Conservation (phyloP, 1,139 yeast species). For the Meyerozyma sp. region DNA sequence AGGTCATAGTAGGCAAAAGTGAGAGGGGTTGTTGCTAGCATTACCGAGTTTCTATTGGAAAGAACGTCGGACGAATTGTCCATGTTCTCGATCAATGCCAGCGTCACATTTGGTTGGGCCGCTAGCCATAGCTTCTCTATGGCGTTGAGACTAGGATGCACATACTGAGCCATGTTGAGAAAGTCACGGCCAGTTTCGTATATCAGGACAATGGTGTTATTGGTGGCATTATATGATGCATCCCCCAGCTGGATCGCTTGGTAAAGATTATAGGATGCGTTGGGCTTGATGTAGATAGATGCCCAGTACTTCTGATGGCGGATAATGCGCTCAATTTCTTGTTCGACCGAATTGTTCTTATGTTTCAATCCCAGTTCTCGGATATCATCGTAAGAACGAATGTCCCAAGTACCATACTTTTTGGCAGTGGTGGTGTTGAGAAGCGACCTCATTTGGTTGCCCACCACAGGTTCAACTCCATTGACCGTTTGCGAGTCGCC, state of each 20-base stretch:
- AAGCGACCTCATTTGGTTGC: constrained; percentile 16
- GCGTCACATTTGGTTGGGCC: constrained; percentile 12
- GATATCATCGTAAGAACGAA: constrained; percentile 23
- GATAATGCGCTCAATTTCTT: constrained; percentile 31
- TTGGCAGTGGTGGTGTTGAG: constrained; percentile 12
- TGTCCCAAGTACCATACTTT: constrained; percentile 35
- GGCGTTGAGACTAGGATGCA: constrained; percentile 17
- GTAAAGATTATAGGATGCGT: constrained; percentile 34
- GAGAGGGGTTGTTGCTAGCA: constrained; percentile 29
- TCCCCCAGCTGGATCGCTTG: constrained; percentile 24
- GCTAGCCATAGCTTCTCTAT: constrained; percentile 18
- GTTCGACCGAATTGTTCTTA: constrained; percentile 23
- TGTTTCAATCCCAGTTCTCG: constrained; percentile 23
- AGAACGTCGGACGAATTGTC: constrained; percentile 11
- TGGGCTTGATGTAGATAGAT: constrained; percentile 41
- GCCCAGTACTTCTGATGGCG: constrained; percentile 52
- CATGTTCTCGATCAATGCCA: constrained; percentile 5
- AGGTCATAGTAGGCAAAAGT: constrained; percentile 38
- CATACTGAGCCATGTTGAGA: constrained; percentile 21
- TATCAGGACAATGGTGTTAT: constrained; percentile 18
- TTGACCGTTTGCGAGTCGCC: constrained; percentile 29
- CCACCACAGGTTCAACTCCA: constrained; percentile 26
- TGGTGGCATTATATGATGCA: constrained; percentile 20
- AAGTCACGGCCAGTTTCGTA: constrained; percentile 43
- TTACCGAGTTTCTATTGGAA: constrained; percentile 10